These are phyloP conservation scores for Cutaneotrichosporon sp. DNA, from an alignment of 1,284 basidiomycete genomes.

Conservation along the genomic window DNA sequence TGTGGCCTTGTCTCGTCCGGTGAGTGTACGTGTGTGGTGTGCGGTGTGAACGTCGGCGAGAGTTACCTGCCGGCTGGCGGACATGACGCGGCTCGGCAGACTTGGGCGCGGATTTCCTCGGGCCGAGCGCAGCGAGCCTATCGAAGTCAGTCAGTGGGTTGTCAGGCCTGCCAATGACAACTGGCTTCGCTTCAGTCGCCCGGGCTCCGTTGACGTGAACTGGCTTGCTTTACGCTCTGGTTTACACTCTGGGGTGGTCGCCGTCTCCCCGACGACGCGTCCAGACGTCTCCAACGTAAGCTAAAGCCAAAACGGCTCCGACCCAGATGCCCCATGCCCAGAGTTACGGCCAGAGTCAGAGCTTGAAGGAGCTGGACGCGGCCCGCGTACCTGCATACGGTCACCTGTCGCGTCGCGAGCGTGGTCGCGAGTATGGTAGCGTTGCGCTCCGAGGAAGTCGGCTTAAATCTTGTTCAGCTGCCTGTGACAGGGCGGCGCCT, in stretches of 20 bases:
- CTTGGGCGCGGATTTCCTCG: neutral
- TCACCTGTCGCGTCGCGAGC: neutral
- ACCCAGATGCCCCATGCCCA: neutral
- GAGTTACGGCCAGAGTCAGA: neutral
- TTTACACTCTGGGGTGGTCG: neutral
- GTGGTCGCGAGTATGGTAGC: neutral
- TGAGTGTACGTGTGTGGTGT: conserved; percentile 49
- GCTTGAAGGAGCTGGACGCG: neutral
- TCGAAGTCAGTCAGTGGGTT: neutral
- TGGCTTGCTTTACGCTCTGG: neutral
- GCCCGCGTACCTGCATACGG: neutral
- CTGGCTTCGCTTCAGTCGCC: no score
- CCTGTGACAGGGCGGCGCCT: neutral
- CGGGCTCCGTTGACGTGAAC: neutral
- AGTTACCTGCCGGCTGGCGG: neutral
- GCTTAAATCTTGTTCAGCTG: neutral
- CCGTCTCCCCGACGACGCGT: neutral
- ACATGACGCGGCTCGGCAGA: neutral
- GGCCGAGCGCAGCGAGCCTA: neutral
- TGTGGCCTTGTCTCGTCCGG: conserved; percentile 76
- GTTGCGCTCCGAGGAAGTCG: neutral
- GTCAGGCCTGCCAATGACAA: no score
- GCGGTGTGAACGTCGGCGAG: neutral
- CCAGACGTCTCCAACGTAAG: neutral
- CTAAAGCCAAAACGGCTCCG: neutral